phyloP scores from a whole-genome alignment of 305 asterid species.

The Rubia occidens region DNA sequence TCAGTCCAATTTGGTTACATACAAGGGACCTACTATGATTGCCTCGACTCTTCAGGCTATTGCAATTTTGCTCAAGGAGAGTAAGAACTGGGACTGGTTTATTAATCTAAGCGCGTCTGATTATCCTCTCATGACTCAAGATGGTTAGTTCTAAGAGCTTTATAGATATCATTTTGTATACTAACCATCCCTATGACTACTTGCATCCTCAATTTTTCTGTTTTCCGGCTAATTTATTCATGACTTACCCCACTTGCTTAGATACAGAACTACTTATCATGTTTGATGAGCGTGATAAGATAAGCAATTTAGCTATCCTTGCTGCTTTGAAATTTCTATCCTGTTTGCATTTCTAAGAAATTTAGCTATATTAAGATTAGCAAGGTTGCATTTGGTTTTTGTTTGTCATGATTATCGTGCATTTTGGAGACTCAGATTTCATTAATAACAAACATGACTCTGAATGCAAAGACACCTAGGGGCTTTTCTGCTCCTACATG shows the following conservation, averaged over 20 bases:
- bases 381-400: neutral
- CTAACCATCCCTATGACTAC: neutral
- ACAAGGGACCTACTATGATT: slow-evolving; percentile 95
- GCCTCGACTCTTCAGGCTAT: slow-evolving; percentile 93
- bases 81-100: slow-evolving; percentile 91
- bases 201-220: neutral
- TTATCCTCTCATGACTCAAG: slow-evolving; percentile 94
- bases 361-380: neutral
- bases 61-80: slow-evolving; percentile 75
- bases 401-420: neutral
- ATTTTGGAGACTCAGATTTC: neutral
- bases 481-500: neutral
- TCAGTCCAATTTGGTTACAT: slow-evolving; percentile 90
- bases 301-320: neutral
- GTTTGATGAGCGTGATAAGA: neutral
- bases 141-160: slow-evolving; percentile 51
- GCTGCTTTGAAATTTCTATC: neutral
- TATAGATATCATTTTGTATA: neutral
- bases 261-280: neutral
- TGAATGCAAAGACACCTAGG: neutral
- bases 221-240: neutral
- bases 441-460: neutral
- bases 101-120: slow-evolving; percentile 97
- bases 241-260: neutral
- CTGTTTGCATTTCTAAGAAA: neutral